phyloP scores from a whole-genome alignment of 306 rosid species.

The Dalbergia cultrata region DNA sequence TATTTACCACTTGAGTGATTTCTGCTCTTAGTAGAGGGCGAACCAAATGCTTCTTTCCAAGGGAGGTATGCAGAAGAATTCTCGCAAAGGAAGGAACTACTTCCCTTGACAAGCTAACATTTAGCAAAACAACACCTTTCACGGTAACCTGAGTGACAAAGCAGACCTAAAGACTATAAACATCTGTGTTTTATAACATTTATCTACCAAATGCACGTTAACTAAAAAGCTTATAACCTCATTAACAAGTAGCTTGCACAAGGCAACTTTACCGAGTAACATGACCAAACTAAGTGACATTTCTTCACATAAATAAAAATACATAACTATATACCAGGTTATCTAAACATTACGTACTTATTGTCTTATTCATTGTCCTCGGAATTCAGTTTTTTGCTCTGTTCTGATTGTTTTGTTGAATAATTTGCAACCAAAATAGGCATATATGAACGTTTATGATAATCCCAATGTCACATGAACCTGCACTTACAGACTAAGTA shows the following conservation, averaged over 20 bases:
- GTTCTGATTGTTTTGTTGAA: conserved; percentile 9
- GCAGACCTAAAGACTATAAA: conserved; percentile 4
- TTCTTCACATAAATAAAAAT: conserved; percentile 15
- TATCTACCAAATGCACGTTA: not conserved
- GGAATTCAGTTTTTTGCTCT: conserved; percentile 22
- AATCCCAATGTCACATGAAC: conserved; percentile 30
- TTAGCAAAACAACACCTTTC: conserved; percentile 82
- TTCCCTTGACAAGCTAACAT: conserved; percentile 90
- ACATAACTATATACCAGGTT: conserved; percentile 7
- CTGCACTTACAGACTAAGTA: not conserved
- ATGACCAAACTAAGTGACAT: conserved; percentile 22
- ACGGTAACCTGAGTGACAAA: conserved; percentile 71
- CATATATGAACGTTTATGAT: not conserved
- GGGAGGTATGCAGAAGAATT: conserved; percentile 91
- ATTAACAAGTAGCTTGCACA: conserved; percentile 20
- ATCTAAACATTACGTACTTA: not conserved
- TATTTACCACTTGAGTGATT: conserved; percentile 91
- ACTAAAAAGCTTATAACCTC: conserved; percentile 10
- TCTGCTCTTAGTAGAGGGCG: conserved; percentile 92
- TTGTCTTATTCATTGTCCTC: not conserved
- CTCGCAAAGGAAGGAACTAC: conserved; percentile 97
- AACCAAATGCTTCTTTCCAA: conserved; percentile 95
- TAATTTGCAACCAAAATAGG: conserved; percentile 22
- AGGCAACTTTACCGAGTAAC: not conserved
- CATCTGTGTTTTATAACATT: not conserved